These are phyloP conservation scores for Kwoniella sp. DNA, from an alignment of 768 basidiomycete species.

Conservation along the genomic window DNA sequence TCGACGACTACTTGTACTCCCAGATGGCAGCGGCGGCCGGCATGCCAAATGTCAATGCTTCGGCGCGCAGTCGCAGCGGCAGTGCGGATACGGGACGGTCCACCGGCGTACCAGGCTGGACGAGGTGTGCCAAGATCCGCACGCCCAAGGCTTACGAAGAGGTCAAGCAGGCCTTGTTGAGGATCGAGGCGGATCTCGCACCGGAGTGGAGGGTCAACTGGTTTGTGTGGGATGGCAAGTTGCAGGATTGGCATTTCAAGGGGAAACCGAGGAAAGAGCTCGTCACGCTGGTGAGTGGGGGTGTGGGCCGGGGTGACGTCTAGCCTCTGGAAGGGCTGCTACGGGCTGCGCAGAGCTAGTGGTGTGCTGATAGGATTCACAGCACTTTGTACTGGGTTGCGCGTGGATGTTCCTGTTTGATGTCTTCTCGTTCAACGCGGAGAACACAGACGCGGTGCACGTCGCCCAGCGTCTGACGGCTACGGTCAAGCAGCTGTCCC, in stretches of 20 bases:
- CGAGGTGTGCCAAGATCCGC: slow-evolving; percentile 25
- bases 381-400: slow-evolving; percentile 45
- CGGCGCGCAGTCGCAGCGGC: too few relatives aligned
- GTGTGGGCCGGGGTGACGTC: not conserved
- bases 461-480: slow-evolving; percentile 28
- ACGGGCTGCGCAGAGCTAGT: not conserved
- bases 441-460: slow-evolving; percentile 29
- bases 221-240: slow-evolving; percentile 33
- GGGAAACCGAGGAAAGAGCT: slow-evolving; percentile 23
- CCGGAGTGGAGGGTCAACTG: slow-evolving; percentile 31
- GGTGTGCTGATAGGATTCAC: not conserved
- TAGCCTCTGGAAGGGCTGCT: not conserved
- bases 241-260: slow-evolving; percentile 28
- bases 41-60: not conserved
- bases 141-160: slow-evolving; percentile 39
- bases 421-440: slow-evolving; percentile 25
- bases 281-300: slow-evolving; percentile 25
- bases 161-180: slow-evolving; percentile 27
- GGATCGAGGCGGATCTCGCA: slow-evolving; percentile 33
- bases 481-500: slow-evolving; percentile 14
- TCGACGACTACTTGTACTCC: slow-evolving; percentile 29
- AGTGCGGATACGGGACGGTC: not conserved
- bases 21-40: slow-evolving; percentile 13
- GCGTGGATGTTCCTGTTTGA: slow-evolving; percentile 36
- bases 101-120: too few relatives aligned